Evolutionary conservation across 148 eudicot genomes (phyloP), one percentile per base, ranked within the genome.

Genomic region (Chenopodium quinoa): DNA sequence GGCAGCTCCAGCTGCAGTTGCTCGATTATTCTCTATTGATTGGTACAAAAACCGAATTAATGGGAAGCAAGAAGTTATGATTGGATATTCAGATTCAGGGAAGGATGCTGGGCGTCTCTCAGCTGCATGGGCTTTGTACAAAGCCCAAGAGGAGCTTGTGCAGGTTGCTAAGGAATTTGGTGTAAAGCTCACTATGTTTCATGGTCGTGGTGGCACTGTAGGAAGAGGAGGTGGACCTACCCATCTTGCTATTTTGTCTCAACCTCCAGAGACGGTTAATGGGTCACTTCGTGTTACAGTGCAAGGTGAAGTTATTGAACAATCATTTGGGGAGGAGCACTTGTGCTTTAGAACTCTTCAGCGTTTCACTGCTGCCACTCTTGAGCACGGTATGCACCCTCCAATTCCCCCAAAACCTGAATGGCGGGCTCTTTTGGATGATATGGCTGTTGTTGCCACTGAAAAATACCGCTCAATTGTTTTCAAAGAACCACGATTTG

Each of bases 151-250:
- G 88, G 97, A 96, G 90, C 95, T 96, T 71, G 82, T 96, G 48
- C 86, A 94, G 58, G 99, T 96, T 32, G 92, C 99, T 9, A 96
- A 96, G 86, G 40, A 96, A 64, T 87, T 17, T 70, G 99, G 99
- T 20, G 97, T 96, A 67, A 96, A 96, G 85, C 86, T 96, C 60
- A 90, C 93, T 12, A 96, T 96, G 99, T 96, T 96, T 84, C 99
- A 96, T 27, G 99, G 99, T 67, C 92, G 98, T 40, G 99, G 99
- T 83, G 99, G 99, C 56, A 96, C 99, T 3, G 99, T 96, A 12
- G 99, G 98, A 60, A 85, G 99, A 85, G 99, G 99, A 82, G 99
- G 99, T 64, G 99, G 99, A 32, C 99, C 99, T 70, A 96, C 95
- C 50, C 99, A 94, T 82, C 93, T 96, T 80, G 99, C 99, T 85